Evolutionary conservation across 495 filamentous ascomycete genomes (phyloP), one percentile per base, ranked within the genome.

Genomic region (Hypoxylon trugodes): DNA sequence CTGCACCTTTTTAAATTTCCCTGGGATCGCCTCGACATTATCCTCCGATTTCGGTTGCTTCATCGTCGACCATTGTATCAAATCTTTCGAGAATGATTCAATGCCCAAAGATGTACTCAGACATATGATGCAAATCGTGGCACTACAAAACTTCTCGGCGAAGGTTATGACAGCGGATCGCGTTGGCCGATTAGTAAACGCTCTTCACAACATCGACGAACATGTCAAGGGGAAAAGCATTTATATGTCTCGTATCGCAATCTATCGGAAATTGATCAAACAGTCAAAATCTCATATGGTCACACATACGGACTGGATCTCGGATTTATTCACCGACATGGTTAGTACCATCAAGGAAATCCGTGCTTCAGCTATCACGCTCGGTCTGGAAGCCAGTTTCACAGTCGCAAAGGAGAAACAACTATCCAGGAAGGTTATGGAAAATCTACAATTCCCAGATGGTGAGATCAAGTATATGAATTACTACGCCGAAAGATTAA

Each of bases 301-400:
- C 8, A 64, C 78, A 4, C 79, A 87, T 35, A 79, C 82, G 0
- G 79, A 89, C 48, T 98, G 94, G 93, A 81, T 96, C 32, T 77
- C 87, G 24, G 88, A 93, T 69, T 73, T 96, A n/a, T 85, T 97
- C 50, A 84, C 82, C 18, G 90, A 91, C 24, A 84, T 96, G 75
- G 83, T 96, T 16, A 90, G 90, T 72, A 87, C 74, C 48, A 72
- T 92, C 45, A 90, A 87, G 61, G 92, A 96, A 37, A 87, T 91
- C 28, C 80, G 91, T 36, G 71, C 78, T 2, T 83, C 85, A n/a
- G 92, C 93, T 9, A 87, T 98, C 18, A 73, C 81, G 1, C 81
- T 93, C 13, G 90, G 92, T 1, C 79, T 87, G 0, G 83, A 90
- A 42, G 84, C 87, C 2, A 86, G 88, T 12, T 80, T 86, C 25